Base-by-base conservation (phyloP, 768 basidiomycete species). In the Fibroporia radiculosa region DNA sequence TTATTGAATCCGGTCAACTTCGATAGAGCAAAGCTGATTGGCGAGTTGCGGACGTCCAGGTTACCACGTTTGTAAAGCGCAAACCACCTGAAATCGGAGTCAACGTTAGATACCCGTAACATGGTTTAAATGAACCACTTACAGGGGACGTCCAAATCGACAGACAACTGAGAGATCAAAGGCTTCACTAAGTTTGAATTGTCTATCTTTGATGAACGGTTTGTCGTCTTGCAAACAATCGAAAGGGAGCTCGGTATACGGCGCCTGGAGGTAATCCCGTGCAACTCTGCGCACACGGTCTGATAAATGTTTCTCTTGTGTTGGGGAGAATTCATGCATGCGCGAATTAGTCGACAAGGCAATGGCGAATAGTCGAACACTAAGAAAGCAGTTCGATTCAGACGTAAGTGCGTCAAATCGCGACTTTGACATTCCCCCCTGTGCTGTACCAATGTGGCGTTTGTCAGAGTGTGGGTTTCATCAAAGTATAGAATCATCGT, bases 81-180 rank as follows among this genome's bases (percentile, higher is more conserved):
- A 8, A 7, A 18, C 35, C 35, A 36, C 11, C 35, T 36, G 35
- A 8, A n/a, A n/a, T n/a, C n/a, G n/a, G 18, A 19, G 16, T 8
- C 11, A 36, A 8, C 11, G 35, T 18, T 19, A 36, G 10, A 8
- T 12, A 36, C 35, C 8, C 10, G 11, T n/a, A n/a, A n/a, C n/a
- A 36, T 36, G 35, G 16, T 36, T 36, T 19, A 36, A 18, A 31
- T 8, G n/a, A 12, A 36, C 7, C 13, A 31, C 47, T 40, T 28
- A 55, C 53, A 55, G 16, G 4, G 51, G 53, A 25, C 53, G 20
- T 4, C 53, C 53, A 24, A 55, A 55, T 18, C 28, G 19, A 6
- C 33, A 26, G 44, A 53, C 47, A 24, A 52, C 49, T 19, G 16
- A 24, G 6, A 50, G 14, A 12, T 35, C 23, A 23, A 11, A 40